Base-by-base conservation (phyloP, 2,329 filamentous ascomycete genomes). In the Gremmenia infestans region DNA sequence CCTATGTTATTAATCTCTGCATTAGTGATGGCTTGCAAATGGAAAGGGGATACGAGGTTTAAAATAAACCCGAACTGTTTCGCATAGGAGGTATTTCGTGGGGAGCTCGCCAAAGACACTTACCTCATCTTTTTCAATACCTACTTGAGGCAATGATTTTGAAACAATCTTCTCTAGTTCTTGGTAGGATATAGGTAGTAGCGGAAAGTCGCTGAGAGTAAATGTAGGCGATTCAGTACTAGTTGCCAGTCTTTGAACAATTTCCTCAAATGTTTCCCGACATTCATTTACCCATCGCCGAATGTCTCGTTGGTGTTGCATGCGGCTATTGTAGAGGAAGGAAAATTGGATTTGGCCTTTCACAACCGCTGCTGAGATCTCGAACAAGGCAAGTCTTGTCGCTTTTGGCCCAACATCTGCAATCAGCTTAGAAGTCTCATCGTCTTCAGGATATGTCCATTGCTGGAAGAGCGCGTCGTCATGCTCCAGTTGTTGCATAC, bases 401-500 rank as follows among this genome's bases (percentile, higher is more conserved):
- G 50, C 28, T 36, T 56, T 39, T 7, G 43, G 36, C n/a, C 56
- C 56, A 14, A 58, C 49, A 46, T 56, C 56, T n/a, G 52, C 17
- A 28, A 48, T 45, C 7, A 50, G 54, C 9, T 60, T 63, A 1
- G 22, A 36, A 5, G 19, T 50, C n/a, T 50, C 36, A 3, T 52
- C 47, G 23, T 48, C 42, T 19, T 45, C 22, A 11, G 43, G 28
- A 36, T 48, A 47, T 6, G 11, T 39, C 54, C 54, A 56, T 23
- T 52, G 54, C 19, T 48, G 54, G 11, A 66, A 59, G 9, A 73
- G 62, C 50, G 70, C 66, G 12, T 72, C 72, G 0, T 67, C 63
- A 1, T 68, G 65, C 52, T 78, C 75, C 3, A 77, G 65, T 43
- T 77, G 73, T 59, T 78, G 76, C 55, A 72, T 72, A 45, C 72